Conservation (phyloP, 192 early-diverging fungal species). For the Coemansia asiatica region DNA sequence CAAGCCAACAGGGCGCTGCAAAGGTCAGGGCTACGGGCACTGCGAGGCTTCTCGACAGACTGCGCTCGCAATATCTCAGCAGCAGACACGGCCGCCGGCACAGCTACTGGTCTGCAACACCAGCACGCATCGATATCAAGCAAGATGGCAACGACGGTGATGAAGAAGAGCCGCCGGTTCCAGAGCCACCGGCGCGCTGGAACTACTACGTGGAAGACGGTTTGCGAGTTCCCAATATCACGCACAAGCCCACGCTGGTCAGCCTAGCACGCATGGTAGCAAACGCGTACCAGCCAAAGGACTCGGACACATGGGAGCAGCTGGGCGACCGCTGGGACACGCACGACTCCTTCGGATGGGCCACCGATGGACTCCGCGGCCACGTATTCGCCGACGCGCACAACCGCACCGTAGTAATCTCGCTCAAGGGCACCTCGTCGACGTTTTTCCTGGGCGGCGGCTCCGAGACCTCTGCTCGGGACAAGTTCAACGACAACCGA, state of each 20-base stretch:
- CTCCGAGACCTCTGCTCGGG: slow-evolving; percentile 68
- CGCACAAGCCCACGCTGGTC: slow-evolving; percentile 69
- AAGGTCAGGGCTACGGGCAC: slow-evolving; percentile 26
- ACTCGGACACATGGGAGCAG: slow-evolving; percentile 66
- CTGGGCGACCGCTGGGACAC: slow-evolving; percentile 66
- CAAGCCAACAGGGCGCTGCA: not conserved
- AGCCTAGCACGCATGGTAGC: slow-evolving; percentile 77
- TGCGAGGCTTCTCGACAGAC: slow-evolving; percentile 27
- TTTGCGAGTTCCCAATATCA: slow-evolving; percentile 68
- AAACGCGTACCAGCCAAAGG: slow-evolving; percentile 77
- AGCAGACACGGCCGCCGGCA: slow-evolving; percentile 33
- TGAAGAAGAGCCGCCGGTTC: not conserved
- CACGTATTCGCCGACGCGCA: slow-evolving; percentile 78
- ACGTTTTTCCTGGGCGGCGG: slow-evolving; percentile 64
- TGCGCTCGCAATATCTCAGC: slow-evolving; percentile 35
- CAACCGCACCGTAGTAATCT: slow-evolving; percentile 72
- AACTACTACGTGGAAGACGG: slow-evolving; percentile 53
- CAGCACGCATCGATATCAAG: slow-evolving; percentile 2
- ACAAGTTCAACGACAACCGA: slow-evolving; percentile 88
- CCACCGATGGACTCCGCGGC: slow-evolving; percentile 72
- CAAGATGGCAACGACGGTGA: slow-evolving; percentile 8
- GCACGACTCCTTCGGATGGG: slow-evolving; percentile 74
- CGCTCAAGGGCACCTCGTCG: slow-evolving; percentile 84
- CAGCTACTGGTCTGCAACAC: slow-evolving; percentile 42
- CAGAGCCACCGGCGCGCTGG: slow-evolving; percentile 26